phyloP scores from a whole-genome alignment of 257 asterid genomes.

The Nicotiana attenuata region DNA sequence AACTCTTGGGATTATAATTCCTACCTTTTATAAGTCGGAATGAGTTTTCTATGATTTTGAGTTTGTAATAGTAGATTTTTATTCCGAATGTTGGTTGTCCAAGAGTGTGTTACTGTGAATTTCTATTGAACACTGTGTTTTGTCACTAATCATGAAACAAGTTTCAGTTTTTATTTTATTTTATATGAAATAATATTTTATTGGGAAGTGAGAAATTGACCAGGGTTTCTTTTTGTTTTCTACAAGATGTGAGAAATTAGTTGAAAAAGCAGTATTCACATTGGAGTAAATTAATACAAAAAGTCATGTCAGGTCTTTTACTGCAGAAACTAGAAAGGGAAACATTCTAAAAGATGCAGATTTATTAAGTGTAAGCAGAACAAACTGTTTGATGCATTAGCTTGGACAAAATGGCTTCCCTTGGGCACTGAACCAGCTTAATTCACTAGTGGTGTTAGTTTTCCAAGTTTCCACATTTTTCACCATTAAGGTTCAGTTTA shows the following conservation, averaged over 20 bases:
- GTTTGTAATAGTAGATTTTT: too few relatives aligned
- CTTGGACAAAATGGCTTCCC: neutral
- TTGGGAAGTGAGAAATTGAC: too few relatives aligned
- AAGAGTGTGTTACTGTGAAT: too few relatives aligned
- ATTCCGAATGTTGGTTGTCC: too few relatives aligned
- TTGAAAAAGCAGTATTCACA: neutral
- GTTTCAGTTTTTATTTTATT: too few relatives aligned
- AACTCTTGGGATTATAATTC: too few relatives aligned
- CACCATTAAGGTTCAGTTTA: neutral
- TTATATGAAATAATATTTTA: too few relatives aligned
- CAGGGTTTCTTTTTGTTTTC: neutral
- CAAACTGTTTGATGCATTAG: neutral
- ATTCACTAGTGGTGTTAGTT: neutral
- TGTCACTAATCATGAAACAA: too few relatives aligned
- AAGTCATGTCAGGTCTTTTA: neutral
- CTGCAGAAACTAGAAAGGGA: neutral
- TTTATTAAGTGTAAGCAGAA: neutral
- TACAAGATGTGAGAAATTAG: neutral
- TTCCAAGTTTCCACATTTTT: neutral
- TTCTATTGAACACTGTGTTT: too few relatives aligned
- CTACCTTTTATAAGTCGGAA: too few relatives aligned
- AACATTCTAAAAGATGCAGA: neutral
- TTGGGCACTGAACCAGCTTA: neutral
- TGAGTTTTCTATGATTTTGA: too few relatives aligned
- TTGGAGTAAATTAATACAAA: neutral